phyloP scores from a whole-genome alignment of 176 grass and related monocot species.

The Cenchrus purpureus region DNA sequence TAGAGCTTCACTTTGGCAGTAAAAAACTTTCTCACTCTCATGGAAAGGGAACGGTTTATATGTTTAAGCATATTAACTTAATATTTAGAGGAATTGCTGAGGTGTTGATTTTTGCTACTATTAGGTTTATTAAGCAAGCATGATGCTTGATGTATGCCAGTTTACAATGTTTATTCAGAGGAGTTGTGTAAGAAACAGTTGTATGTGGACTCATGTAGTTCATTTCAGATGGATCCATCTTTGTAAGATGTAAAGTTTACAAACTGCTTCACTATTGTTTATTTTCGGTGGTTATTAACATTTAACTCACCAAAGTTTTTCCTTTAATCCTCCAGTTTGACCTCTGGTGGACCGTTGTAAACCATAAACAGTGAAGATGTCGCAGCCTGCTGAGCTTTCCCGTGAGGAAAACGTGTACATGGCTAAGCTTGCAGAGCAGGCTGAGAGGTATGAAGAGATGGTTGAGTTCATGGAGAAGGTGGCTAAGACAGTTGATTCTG shows the following conservation, averaged over 20 bases:
- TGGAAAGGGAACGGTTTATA: neutral
- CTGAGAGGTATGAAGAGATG: constrained; percentile 62
- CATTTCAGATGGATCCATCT: constrained; percentile 9
- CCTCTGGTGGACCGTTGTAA: neutral
- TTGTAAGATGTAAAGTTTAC: neutral
- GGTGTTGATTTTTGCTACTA: constrained; percentile 17
- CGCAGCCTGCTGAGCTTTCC: constrained; percentile 50
- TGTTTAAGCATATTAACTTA: neutral
- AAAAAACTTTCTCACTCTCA: too few species aligned
- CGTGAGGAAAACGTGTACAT: constrained; percentile 61
- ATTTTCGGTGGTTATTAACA: neutral
- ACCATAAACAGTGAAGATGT: constrained; percentile 40
- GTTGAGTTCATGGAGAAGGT: constrained; percentile 59
- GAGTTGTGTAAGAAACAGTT: neutral
- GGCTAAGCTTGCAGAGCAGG: constrained; percentile 61
- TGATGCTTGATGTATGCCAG: neutral
- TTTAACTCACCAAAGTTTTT: constrained; percentile 21
- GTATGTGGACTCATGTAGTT: neutral
- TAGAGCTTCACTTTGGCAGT: neutral
- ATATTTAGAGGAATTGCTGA: neutral
- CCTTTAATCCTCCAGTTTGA: constrained; percentile 22
- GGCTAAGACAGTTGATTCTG: constrained; percentile 41
- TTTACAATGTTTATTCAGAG: neutral
- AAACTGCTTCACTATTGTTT: neutral
- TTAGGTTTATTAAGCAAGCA: neutral